phyloP scores from a whole-genome alignment of 179 eudicot genomes.

The Beta corolliflora region DNA sequence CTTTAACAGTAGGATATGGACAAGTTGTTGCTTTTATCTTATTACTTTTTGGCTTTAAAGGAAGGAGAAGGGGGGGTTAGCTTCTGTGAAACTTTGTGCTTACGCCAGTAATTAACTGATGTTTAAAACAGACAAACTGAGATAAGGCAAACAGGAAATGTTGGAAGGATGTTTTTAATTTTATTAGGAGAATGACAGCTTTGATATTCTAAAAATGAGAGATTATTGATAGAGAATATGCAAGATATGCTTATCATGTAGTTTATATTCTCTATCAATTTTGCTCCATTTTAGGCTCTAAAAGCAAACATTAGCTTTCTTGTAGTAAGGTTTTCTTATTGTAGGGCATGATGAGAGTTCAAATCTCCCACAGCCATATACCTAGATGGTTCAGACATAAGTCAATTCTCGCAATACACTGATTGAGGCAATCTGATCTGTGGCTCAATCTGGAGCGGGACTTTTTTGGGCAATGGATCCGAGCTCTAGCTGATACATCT shows the following conservation, averaged over 20 bases:
- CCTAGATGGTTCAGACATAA: background rate
- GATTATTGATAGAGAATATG: background rate
- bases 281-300: background rate
- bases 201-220: background rate
- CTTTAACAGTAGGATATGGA: background rate
- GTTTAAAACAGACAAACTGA: background rate
- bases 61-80: background rate
- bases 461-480: background rate
- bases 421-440: background rate
- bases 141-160: background rate
- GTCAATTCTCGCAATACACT: background rate
- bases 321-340: background rate
- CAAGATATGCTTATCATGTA: background rate
- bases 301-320: background rate
- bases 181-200: background rate
- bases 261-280: background rate
- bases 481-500: background rate
- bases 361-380: background rate
- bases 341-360: background rate
- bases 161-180: constrained; percentile 1
- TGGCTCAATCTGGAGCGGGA: background rate
- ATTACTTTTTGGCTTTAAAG: background rate
- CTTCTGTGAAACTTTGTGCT: constrained; percentile 4
- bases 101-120: background rate
- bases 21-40: constrained; percentile 18